phyloP scores from a whole-genome alignment of 139 green algal genomes.

The Tetratostichococcus sp. region DNA sequence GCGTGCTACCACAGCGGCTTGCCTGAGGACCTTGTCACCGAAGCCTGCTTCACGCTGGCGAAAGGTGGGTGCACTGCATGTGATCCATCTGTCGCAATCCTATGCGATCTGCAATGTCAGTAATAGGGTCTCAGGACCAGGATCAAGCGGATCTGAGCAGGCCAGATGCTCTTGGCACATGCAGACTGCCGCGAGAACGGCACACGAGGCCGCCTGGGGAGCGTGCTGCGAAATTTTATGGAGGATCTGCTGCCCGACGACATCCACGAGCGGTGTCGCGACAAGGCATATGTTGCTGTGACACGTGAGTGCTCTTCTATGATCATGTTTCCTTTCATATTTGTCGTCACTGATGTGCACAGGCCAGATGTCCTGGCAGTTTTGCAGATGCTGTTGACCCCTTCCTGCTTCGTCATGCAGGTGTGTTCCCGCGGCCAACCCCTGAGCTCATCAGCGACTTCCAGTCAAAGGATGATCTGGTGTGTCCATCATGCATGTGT shows the following conservation, averaged over 20 bases:
- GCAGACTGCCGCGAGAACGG: conserved; percentile 43
- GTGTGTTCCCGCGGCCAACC: background rate
- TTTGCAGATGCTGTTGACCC: too few relatives aligned
- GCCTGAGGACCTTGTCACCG: conserved; percentile 25
- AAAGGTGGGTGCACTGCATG: too few relatives aligned
- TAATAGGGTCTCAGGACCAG: too few relatives aligned
- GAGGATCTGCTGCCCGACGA: conserved; percentile 47
- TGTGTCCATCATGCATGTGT: background rate
- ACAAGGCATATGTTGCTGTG: conserved; percentile 30
- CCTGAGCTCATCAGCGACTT: conserved; percentile 55
- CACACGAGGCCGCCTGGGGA: conserved; percentile 47
- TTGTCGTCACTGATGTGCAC: too few relatives aligned
- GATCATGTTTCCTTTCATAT: background rate
- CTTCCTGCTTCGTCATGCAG: too few relatives aligned
- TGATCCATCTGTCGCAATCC: too few relatives aligned
- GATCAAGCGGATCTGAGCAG: too few relatives aligned
- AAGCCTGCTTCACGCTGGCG: conserved; percentile 39
- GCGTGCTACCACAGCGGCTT: conserved; percentile 57
- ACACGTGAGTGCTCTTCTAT: background rate
- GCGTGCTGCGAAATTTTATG: conserved; percentile 34
- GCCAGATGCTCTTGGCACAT: too few relatives aligned
- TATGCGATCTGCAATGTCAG: too few relatives aligned
- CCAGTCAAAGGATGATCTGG: conserved; percentile 22
- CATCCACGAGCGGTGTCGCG: conserved; percentile 31
- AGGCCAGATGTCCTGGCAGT: too few relatives aligned